These are phyloP conservation scores for Quercus phellos DNA, from an alignment of 331 rosid species.

Conservation along the genomic window DNA sequence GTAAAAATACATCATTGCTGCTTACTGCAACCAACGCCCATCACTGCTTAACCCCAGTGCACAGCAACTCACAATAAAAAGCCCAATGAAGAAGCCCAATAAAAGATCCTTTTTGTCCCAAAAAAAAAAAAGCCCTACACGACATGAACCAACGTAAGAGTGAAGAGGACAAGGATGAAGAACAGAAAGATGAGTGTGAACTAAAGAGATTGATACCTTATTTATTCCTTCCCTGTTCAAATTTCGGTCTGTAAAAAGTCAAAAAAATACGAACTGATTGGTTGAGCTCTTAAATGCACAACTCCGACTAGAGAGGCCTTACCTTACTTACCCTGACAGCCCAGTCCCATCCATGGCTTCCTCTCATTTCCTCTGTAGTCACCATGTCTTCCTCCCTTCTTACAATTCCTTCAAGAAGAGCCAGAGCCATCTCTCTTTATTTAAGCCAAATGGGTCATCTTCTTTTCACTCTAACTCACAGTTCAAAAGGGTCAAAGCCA, in stretches of 20 bases:
- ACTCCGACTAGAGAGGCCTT: conserved; percentile 5
- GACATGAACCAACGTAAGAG: no score
- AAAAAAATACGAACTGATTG: background rate
- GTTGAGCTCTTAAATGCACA: background rate
- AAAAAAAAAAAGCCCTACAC: no score
- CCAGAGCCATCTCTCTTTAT: conserved; percentile 14
- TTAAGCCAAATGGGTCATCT: conserved; percentile 36
- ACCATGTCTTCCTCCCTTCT: conserved; percentile 30
- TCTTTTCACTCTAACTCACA: conserved; percentile 32
- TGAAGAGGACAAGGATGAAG: no score
- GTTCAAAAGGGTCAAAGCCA: conserved; percentile 33
- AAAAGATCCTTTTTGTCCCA: no score
- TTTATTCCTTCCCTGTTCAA: background rate
- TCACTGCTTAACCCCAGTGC: no score
- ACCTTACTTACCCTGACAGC: background rate
- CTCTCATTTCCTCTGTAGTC: conserved; percentile 47
- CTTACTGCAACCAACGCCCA: no score
- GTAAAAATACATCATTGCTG: no score
- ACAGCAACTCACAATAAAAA: no score
- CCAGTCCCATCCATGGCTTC: conserved; percentile 41
- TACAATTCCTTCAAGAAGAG: conserved; percentile 20
- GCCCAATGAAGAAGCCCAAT: no score
- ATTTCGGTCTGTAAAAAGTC: background rate
- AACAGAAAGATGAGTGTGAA: no score
- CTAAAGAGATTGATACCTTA: no score